Evolutionary conservation across 2,329 filamentous ascomycete species (phyloP).

Genomic region (Pseudogymnoascus sp.): DNA sequence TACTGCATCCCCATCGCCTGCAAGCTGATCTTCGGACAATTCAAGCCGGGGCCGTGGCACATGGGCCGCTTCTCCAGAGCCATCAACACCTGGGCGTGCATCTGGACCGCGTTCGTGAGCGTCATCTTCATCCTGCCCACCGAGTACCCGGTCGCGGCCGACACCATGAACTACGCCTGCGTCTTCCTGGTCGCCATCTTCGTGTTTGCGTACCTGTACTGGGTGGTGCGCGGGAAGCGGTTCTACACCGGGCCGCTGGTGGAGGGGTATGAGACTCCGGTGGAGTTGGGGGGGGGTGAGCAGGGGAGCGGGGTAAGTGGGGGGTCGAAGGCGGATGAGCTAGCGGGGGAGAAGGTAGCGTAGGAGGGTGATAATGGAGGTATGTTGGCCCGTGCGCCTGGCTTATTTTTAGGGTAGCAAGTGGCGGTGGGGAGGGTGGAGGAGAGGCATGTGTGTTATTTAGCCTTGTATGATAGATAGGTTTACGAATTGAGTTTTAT

Average conservation of each 20-base stretch:
- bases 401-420: not conserved
- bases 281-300: not conserved
- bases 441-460: not conserved
- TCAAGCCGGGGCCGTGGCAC: conserved; percentile 44
- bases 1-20: conserved; percentile 49
- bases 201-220: conserved; percentile 35
- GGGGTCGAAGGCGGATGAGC: not conserved
- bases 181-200: conserved; percentile 41
- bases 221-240: conserved; percentile 36
- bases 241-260: conserved; percentile 39
- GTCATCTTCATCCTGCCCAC: conserved; percentile 48
- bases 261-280: not conserved
- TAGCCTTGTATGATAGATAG: not conserved
- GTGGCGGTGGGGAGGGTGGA: not conserved
- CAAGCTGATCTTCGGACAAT: conserved; percentile 41
- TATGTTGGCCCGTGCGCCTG: not conserved
- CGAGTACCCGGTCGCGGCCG: conserved; percentile 35
- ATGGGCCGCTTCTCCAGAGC: conserved; percentile 34
- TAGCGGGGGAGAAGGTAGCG: not conserved
- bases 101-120: conserved; percentile 45
- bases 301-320: not conserved
- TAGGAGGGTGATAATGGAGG: not conserved
- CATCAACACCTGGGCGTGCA: conserved; percentile 40
- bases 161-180: conserved; percentile 49
- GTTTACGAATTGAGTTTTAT: not conserved